Evolutionary conservation across 2,329 filamentous ascomycete species (phyloP), one percentile per base, ranked within the genome.

Genomic region (Pseudopyricularia javanii): DNA sequence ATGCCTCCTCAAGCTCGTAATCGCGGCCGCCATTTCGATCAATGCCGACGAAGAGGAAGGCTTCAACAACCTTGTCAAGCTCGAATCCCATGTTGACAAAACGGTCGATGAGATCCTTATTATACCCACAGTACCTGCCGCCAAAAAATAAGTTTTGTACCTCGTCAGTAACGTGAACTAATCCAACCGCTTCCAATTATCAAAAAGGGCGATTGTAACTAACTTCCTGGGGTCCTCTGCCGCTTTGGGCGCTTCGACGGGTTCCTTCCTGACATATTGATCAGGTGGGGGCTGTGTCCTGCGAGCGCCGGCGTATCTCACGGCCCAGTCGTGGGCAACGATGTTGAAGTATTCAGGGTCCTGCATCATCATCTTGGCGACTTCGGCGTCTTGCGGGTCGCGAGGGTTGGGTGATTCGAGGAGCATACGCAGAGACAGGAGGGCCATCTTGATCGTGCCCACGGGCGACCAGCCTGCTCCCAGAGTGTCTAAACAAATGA

Each of bases 371-470:
- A 96, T 95, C 62, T 79, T 82, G 24, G 93, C 93, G 1, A 97
- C 93, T 67, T 96, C 89, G 37, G 91, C 91, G 63, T 98, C 93
- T 71, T 98, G 93, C 0, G 93, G 93, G 59, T 98, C 93, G 62
- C 91, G 94, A 0, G 93, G 91, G 66, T 98, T 94, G 3, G 93
- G 93, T 17, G 85, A 88, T 70, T 89, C 89, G 62, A 98, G 86
- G 17, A 98, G 82, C 59, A 91, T 91, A 67, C 95, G 91, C 32
- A 98, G 77, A 28, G 91, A 96, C 55, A 98, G 83, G 47, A 98
- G 80, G 35, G 91, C 89, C 20, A 89, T 94, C 71, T 96, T 97
- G 68, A 98, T 91, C 14, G 91, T 98, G 56, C 96, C 79, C 24
- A 98, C 91, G 0, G 93, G 93, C 6, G 91, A 95, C 93, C 93